phyloP scores from a whole-genome alignment of 495 filamentous ascomycete species.

The Hapsidospora chrysogenum region DNA sequence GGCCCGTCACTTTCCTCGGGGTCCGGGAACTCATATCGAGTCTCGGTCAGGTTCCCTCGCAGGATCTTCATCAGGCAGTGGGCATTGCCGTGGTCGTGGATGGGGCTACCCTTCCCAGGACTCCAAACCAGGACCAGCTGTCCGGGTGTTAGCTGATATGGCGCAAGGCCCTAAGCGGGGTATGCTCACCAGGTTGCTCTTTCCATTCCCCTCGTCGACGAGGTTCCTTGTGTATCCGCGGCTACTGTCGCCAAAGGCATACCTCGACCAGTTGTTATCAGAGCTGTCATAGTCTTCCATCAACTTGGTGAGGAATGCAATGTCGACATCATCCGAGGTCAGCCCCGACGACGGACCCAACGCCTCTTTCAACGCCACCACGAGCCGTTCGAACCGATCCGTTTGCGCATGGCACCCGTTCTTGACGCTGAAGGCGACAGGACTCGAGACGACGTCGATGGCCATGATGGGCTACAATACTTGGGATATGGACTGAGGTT shows the following conservation, averaged over 20 bases:
- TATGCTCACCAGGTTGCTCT: constrained; percentile 61
- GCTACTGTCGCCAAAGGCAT: constrained; percentile 46
- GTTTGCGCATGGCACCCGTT: background rate
- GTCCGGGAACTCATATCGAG: constrained; percentile 55
- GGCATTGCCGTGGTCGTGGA: constrained; percentile 80
- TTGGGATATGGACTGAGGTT: too few relatives aligned
- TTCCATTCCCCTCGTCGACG: constrained; percentile 81
- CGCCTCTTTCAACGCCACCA: constrained; percentile 49
- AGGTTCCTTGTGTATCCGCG: constrained; percentile 73
- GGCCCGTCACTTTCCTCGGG: constrained; percentile 31
- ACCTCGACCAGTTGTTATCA: constrained; percentile 51
- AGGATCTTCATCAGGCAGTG: constrained; percentile 63
- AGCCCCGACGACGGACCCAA: constrained; percentile 68
- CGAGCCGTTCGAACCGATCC: constrained; percentile 53
- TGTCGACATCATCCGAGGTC: constrained; percentile 62
- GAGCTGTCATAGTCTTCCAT: constrained; percentile 59
- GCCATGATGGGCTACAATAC: too few relatives aligned
- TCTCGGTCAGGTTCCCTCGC: constrained; percentile 61
- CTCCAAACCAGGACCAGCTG: constrained; percentile 86
- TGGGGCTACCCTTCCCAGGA: constrained; percentile 66
- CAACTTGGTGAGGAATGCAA: constrained; percentile 42
- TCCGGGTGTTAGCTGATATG: too few relatives aligned
- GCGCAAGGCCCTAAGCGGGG: too few relatives aligned
- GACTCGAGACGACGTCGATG: background rate
- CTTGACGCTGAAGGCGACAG: background rate